Evolutionary conservation across 2,329 filamentous ascomycete genomes (phyloP).

Genomic region (Trichophyton equinum): DNA sequence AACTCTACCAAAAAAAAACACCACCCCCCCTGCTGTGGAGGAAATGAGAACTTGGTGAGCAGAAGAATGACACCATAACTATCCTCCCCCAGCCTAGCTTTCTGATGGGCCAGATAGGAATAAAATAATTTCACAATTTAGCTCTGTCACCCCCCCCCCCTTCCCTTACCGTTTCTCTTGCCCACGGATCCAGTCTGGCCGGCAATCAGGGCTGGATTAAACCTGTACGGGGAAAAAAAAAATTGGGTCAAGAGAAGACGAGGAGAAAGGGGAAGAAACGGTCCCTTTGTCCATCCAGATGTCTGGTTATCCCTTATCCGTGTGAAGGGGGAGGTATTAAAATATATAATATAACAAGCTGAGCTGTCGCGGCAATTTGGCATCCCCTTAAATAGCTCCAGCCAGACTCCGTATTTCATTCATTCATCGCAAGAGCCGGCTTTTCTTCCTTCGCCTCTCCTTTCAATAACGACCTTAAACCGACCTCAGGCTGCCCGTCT

Average conservation of each 20-base stretch:
- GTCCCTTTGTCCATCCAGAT: neutral
- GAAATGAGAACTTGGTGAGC: neutral
- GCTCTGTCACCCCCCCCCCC: neutral
- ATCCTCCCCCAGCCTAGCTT: neutral
- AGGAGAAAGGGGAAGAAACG: neutral
- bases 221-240: neutral
- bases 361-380: neutral
- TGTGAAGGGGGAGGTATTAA: too few species aligned
- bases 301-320: too few species aligned
- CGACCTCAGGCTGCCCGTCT: neutral
- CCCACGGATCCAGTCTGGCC: neutral
- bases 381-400: neutral
- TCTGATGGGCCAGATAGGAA: neutral
- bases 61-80: neutral
- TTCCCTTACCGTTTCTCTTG: neutral
- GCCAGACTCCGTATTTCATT: neutral
- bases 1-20: neutral
- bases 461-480: neutral
- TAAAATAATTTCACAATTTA: conserved; percentile 1
- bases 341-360: neutral
- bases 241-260: neutral
- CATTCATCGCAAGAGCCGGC: neutral
- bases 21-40: neutral
- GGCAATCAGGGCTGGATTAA: neutral
- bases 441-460: neutral